Base-by-base conservation (phyloP, 1,284 basidiomycete species). In the Wallemia mellicola region DNA sequence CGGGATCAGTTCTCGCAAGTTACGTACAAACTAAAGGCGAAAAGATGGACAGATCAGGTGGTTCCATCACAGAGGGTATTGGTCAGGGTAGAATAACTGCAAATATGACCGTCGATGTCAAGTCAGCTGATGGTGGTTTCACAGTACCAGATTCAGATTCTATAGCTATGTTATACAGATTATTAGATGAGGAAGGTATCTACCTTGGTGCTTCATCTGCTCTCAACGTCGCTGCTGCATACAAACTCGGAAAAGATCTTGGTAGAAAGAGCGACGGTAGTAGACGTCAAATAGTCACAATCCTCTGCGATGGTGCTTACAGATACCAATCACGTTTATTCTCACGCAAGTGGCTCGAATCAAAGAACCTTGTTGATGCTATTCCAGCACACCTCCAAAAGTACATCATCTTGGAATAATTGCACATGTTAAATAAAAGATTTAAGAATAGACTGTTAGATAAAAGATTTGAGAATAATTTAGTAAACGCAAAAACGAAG, bases 121-220 rank as follows among this genome's bases (percentile, higher is more conserved):
- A 80, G 15, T 73, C 86, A 57, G 64, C 98, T 32, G 77, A 82
- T 60, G 86, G 87, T 26, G 84, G 88, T 17, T 73, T 96, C 64
- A 81, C 79, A 65, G 82, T 98, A 56, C 76, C 87, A 2, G 94
- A 99, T 68, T 79, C 81, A 66, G 83, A 92, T 68, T 82, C 84
- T 25, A 88, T 99, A 66, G 75, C 75, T 54, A 96, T 95, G 88
- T 73, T 99, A 57, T 99, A 95, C 71, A 80, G 88, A 60, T 73
- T 96, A 32, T 74, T 98, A 54, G 85, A 95, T 69, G 79, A 82
- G 56, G 94, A 96, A 69, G 94, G 94, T 0, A 68, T 99, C 32
- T 98, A 98, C 72, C 73, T 99, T 58, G 94, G 94, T n/a, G 91
- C 91, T 1, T 91, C 85, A 63, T 85, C 87, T 1, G 89, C 94